phyloP scores from a whole-genome alignment of 108 stramenopile genomes.

The Phaeodactylum tricornutum region DNA sequence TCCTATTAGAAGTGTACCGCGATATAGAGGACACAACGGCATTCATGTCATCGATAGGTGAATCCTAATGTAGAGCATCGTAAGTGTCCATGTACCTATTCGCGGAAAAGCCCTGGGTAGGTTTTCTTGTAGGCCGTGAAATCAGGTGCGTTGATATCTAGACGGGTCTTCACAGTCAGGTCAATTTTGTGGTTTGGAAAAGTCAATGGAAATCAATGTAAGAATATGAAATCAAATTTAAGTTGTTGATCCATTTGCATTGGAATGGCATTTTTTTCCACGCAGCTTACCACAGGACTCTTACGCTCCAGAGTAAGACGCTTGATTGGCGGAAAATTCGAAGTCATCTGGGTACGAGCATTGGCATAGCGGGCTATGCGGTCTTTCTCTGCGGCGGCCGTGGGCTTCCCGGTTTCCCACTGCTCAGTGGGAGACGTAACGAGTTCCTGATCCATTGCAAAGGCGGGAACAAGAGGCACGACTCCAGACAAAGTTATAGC shows the following conservation, averaged over 20 bases:
- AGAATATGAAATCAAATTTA: too few species aligned
- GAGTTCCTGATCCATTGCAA: constrained; percentile 65
- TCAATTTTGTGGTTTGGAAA: too few species aligned
- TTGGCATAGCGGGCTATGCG: constrained; percentile 56
- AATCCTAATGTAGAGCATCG: too few species aligned
- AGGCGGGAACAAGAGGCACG: constrained; percentile 38
- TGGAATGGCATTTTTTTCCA: too few species aligned
- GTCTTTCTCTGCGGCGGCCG: constrained; percentile 34
- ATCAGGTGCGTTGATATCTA: constrained; percentile 71
- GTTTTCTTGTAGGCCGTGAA: constrained; percentile 75
- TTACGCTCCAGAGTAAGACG: constrained; percentile 76
- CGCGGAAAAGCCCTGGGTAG: constrained; percentile 77
- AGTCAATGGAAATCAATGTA: too few species aligned
- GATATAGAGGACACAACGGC: too few species aligned
- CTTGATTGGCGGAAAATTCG: constrained; percentile 72
- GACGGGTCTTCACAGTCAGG: constrained; percentile 33
- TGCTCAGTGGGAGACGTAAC: constrained; percentile 58
- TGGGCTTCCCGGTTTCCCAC: constrained; percentile 73
- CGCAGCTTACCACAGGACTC: constrained; percentile 42
- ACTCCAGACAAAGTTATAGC: constrained; percentile 49
- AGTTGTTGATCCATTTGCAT: too few species aligned
- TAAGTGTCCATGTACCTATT: too few species aligned
- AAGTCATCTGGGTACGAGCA: constrained; percentile 75
- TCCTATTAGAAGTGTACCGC: too few species aligned
- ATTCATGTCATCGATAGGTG: too few species aligned